These are phyloP conservation scores for Starmerella bombicola DNA, from an alignment of 805 yeast genomes.

Conservation along the genomic window DNA sequence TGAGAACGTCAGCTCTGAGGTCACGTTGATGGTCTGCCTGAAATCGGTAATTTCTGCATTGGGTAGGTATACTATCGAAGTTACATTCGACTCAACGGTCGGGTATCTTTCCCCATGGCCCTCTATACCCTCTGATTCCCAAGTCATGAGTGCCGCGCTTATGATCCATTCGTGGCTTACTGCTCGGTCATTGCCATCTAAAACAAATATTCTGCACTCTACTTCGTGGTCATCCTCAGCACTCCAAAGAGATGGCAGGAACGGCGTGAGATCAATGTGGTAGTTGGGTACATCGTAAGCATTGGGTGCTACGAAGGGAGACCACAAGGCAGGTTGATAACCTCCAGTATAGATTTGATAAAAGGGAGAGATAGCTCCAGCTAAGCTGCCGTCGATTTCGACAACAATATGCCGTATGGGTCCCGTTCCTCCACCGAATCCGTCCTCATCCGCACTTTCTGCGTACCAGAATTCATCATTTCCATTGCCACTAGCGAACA, in stretches of 20 bases:
- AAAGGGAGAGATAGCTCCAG: slow-evolving; percentile 51
- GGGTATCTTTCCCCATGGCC: slow-evolving; percentile 21
- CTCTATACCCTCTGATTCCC: slow-evolving; percentile 22
- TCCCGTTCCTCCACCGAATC: slow-evolving; percentile 13
- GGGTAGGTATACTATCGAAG: slow-evolving; percentile 4
- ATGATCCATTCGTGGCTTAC: slow-evolving; percentile 25
- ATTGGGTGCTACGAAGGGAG: slow-evolving; percentile 58
- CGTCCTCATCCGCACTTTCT: slow-evolving; percentile 1
- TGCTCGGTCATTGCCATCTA: slow-evolving; percentile 13
- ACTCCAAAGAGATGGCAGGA: slow-evolving; percentile 54
- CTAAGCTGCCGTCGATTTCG: slow-evolving; percentile 43
- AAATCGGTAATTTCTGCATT: slow-evolving; percentile 2
- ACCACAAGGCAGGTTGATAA: slow-evolving; percentile 66
- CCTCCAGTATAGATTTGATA: slow-evolving; percentile 76
- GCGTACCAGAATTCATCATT: slow-evolving; percentile 77
- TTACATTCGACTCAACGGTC: neutral
- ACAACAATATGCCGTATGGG: slow-evolving; percentile 44
- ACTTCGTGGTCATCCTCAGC: slow-evolving; percentile 37
- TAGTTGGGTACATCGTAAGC: slow-evolving; percentile 61
- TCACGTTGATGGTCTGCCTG: slow-evolving; percentile 1
- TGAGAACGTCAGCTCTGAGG: slow-evolving; percentile 5
- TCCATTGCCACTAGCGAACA: slow-evolving; percentile 61
- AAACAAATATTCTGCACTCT: slow-evolving; percentile 34
- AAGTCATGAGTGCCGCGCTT: slow-evolving; percentile 24
- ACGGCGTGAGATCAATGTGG: slow-evolving; percentile 55